Percentiles rank a stretch among this genome's conserved stretches.
Conservation (phyloP, 495 filamentous ascomycete genomes). For the Bacidia rubella region DNA sequence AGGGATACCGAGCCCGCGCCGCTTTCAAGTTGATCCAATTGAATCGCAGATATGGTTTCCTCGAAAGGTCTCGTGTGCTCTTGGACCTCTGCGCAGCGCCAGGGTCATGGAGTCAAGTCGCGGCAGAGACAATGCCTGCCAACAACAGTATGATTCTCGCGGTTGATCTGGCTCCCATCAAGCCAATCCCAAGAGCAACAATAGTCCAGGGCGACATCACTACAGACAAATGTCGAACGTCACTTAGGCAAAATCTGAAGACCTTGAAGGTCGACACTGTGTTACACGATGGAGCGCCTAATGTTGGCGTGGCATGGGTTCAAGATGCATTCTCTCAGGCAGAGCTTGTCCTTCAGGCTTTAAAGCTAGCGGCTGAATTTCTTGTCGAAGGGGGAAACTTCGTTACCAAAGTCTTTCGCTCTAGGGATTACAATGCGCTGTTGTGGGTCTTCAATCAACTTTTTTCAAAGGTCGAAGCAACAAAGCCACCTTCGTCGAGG, state of each 20-base stretch:
- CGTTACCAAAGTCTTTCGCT: slow-evolving; percentile 94
- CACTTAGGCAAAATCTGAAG: slow-evolving; percentile 79
- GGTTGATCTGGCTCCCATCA: slow-evolving; percentile 92
- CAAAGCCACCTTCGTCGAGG: slow-evolving; percentile 88
- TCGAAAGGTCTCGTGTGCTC: slow-evolving; percentile 90
- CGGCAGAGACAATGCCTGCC: slow-evolving; percentile 83
- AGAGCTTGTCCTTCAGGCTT: slow-evolving; percentile 77
- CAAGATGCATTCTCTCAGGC: slow-evolving; percentile 98
- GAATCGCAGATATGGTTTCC: slow-evolving; percentile 97
- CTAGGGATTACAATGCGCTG: slow-evolving; percentile 92
- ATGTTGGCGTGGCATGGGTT: slow-evolving; percentile 95
- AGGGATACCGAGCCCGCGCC: slow-evolving; percentile 90
- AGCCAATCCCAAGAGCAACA: slow-evolving; percentile 82
- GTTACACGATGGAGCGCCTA: slow-evolving; percentile 96
- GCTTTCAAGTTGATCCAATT: slow-evolving; percentile 98
- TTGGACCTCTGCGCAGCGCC: slow-evolving; percentile 96
- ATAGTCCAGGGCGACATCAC: slow-evolving; percentile 98
- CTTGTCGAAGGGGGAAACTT: slow-evolving; percentile 81
- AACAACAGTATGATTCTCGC: slow-evolving; percentile 76
- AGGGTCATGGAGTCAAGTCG: slow-evolving; percentile 98
- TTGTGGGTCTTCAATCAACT: slow-evolving; percentile 98
- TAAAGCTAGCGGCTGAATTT: slow-evolving; percentile 93
- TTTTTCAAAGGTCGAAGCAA: slow-evolving; percentile 87
- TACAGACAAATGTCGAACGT: slow-evolving; percentile 90
- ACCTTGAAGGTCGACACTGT: slow-evolving; percentile 96